Percentiles rank a stretch among this genome's conserved stretches.
Evolutionary conservation across 2,329 filamentous ascomycete genomes (phyloP).

Genomic region (Xylaria polymorpha): DNA sequence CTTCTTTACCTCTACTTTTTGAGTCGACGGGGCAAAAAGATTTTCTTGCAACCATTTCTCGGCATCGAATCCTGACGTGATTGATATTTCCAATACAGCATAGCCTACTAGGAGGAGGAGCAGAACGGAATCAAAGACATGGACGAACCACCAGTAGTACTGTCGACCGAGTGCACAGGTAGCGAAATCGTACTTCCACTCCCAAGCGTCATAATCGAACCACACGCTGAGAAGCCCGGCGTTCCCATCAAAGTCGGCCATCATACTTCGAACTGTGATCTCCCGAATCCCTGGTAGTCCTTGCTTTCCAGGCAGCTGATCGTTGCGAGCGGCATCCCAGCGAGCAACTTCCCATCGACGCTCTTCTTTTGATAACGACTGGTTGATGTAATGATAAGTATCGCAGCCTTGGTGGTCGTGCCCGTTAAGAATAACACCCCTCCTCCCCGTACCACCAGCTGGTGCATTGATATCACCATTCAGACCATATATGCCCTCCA

Average conservation of each 20-base stretch:
- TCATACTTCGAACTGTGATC: conserved; percentile 96
- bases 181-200: conserved; percentile 85
- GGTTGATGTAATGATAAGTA: conserved; percentile 83
- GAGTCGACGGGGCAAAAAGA: conserved; percentile 4
- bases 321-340: conserved; percentile 59
- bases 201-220: conserved; percentile 79
- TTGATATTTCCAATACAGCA: conserved; percentile 40
- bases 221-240: conserved; percentile 88
- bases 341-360: conserved; percentile 62
- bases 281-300: conserved; percentile 78
- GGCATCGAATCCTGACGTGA: conserved; percentile 39
- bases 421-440: conserved; percentile 86
- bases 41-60: conserved; percentile 39
- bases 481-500: conserved; percentile 87
- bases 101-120: conserved; percentile 50
- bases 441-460: conserved; percentile 72
- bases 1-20: conserved; percentile 2
- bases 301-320: conserved; percentile 55
- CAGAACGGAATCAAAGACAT: conserved; percentile 73
- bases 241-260: conserved; percentile 95
- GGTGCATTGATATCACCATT: conserved; percentile 69
- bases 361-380: conserved; percentile 60
- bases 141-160: conserved; percentile 94
- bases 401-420: conserved; percentile 98
- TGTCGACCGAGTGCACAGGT: conserved; percentile 85